These are phyloP conservation scores for Rasamsonia emersonii DNA, from an alignment of 2,329 filamentous ascomycete species.

Conservation along the genomic window DNA sequence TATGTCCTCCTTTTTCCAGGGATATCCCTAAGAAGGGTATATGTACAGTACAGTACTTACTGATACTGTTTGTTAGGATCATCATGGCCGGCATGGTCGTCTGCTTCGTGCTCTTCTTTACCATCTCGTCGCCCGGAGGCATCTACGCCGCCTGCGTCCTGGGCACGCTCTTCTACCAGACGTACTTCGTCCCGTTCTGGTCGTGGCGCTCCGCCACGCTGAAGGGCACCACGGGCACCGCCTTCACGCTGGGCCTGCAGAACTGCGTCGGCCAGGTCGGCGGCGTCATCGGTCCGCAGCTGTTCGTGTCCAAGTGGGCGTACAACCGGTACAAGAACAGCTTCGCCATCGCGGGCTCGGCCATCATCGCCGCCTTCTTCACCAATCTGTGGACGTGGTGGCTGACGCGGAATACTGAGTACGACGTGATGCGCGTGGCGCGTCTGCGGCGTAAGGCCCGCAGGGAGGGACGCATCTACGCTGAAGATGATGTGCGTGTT, in stretches of 20 bases:
- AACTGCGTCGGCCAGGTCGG: slow-evolving; percentile 38
- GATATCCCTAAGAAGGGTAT: too few relatives aligned
- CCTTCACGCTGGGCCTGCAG: slow-evolving; percentile 38
- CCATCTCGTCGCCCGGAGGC: slow-evolving; percentile 28
- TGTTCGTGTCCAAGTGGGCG: slow-evolving; percentile 36
- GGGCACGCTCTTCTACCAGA: slow-evolving; percentile 36
- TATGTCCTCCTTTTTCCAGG: slow-evolving; percentile 5
- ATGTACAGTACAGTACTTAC: too few relatives aligned
- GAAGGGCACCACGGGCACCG: slow-evolving; percentile 35
- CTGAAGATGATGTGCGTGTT: slow-evolving; percentile 18
- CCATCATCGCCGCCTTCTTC: slow-evolving; percentile 27
- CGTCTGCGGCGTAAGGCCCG: slow-evolving; percentile 20
- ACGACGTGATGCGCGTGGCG: slow-evolving; percentile 26
- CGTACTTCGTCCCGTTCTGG: slow-evolving; percentile 41
- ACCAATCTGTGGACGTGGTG: slow-evolving; percentile 35
- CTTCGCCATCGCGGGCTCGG: slow-evolving; percentile 30
- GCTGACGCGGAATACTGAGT: slow-evolving; percentile 34
- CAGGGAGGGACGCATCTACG: slow-evolving; percentile 18
- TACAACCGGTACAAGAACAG: slow-evolving; percentile 32
- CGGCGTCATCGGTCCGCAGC: slow-evolving; percentile 38
- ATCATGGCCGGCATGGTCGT: slow-evolving; percentile 30
- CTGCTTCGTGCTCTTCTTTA: slow-evolving; percentile 38
- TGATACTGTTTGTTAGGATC: slow-evolving; percentile 22
- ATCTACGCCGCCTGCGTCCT: slow-evolving; percentile 40
- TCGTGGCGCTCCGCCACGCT: slow-evolving; percentile 37